Conservation (phyloP, 2,329 filamentous ascomycete genomes). For the Diaporthe australafricana region DNA sequence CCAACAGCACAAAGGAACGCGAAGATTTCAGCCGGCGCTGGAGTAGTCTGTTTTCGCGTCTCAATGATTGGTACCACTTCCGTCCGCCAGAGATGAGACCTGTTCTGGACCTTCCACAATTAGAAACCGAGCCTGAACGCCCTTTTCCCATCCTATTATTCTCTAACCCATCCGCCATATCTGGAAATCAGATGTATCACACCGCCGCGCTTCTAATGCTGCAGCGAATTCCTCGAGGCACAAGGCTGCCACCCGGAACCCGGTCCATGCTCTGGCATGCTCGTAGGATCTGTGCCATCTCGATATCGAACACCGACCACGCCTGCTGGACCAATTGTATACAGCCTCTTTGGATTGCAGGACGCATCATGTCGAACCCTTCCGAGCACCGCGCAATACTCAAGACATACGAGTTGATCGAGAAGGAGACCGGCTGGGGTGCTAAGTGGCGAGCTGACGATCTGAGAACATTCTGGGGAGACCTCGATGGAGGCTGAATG, state of each 20-base stretch:
- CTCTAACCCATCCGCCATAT: conserved; percentile 65
- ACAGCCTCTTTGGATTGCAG: conserved; percentile 68
- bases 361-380: conserved; percentile 63
- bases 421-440: conserved; percentile 24
- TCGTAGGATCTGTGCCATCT: conserved; percentile 66
- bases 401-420: conserved; percentile 26
- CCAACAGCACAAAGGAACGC: conserved; percentile 57
- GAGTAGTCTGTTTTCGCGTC: conserved; percentile 59
- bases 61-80: conserved; percentile 60
- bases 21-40: conserved; percentile 57
- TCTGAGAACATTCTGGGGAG: conserved; percentile 21
- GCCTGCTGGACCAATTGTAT: conserved; percentile 69
- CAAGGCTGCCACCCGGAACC: conserved; percentile 38
- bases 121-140: conserved; percentile 43
- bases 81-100: conserved; percentile 60
- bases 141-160: conserved; percentile 66
- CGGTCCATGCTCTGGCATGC: conserved; percentile 66
- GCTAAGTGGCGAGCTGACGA: conserved; percentile 26
- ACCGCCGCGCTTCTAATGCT: conserved; percentile 66
- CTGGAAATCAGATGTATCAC: conserved; percentile 68
- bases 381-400: conserved; percentile 47
- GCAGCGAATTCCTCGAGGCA: conserved; percentile 51
- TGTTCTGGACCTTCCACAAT: conserved; percentile 50
- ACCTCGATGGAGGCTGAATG: conserved; percentile 6
- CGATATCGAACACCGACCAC: conserved; percentile 64